Conservation (phyloP, 2,329 filamentous ascomycete species). For the Shiraia sp. region DNA sequence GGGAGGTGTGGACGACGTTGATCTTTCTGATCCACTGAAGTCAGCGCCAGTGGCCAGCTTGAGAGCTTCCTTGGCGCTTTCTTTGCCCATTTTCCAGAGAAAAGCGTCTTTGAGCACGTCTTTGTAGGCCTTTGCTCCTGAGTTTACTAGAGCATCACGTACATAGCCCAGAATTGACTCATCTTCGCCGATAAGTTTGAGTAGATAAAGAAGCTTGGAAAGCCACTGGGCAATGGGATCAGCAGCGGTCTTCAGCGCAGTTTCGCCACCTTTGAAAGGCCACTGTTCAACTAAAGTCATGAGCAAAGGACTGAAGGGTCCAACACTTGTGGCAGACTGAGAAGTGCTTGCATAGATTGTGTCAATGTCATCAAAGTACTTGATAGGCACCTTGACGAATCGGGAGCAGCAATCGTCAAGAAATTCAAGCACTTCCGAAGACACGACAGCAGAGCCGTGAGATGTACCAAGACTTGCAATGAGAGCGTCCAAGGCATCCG, state of each 20-base stretch:
- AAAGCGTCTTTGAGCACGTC: constrained; percentile 40
- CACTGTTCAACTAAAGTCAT: constrained; percentile 78
- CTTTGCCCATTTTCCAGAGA: constrained; percentile 44
- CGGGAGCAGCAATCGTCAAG: constrained; percentile 82
- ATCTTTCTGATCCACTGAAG: constrained; percentile 41
- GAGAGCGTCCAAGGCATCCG: constrained; percentile 48
- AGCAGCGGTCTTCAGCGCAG: constrained; percentile 26
- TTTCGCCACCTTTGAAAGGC: constrained; percentile 58
- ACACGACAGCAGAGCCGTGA: constrained; percentile 27
- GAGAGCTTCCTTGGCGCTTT: constrained; percentile 40
- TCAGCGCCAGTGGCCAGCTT: constrained; percentile 40
- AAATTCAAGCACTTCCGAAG: constrained; percentile 64
- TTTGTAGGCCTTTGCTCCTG: constrained; percentile 33
- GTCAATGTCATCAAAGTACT: constrained; percentile 75
- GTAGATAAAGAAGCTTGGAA: constrained; percentile 38
- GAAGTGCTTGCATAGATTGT: constrained; percentile 45
- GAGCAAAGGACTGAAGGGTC: constrained; percentile 64
- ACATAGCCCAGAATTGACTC: constrained; percentile 28
- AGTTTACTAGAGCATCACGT: constrained; percentile 33
- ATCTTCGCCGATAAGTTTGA: constrained; percentile 44
- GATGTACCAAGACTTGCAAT: constrained; percentile 54
- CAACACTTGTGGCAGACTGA: constrained; percentile 18
- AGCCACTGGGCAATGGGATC: constrained; percentile 42
- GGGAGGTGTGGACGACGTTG: constrained; percentile 31
- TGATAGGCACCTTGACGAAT: constrained; percentile 76